A percentile compares a stretch with the other conserved stretches of the same genome.
phyloP scores from a whole-genome alignment of 2,329 filamentous ascomycete genomes.

The Botrytis fabae region DNA sequence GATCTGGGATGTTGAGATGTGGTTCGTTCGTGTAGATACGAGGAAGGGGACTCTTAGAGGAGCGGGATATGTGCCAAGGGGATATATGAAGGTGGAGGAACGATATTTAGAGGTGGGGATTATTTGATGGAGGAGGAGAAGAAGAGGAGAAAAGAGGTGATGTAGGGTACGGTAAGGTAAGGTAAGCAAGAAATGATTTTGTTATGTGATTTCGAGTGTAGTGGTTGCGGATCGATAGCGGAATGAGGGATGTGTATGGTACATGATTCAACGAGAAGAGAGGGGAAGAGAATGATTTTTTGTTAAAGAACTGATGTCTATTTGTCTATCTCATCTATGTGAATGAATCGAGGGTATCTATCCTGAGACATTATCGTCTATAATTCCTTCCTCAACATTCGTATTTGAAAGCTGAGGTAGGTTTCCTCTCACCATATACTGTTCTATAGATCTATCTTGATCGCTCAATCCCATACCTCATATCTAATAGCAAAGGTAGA shows the following conservation, averaged over 20 bases:
- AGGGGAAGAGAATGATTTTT: not conserved
- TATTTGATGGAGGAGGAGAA: not conserved
- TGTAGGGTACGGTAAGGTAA: too few species aligned
- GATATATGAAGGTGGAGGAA: too few species aligned
- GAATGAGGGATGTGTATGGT: not conserved
- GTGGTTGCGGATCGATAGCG: not conserved
- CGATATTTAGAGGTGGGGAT: not conserved
- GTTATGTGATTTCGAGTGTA: not conserved
- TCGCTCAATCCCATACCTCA: not conserved
- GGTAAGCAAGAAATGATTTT: not conserved
- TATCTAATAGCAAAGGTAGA: slow-evolving; percentile 15
- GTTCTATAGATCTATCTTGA: not conserved
- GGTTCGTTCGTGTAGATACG: too few species aligned
- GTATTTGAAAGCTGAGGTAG: not conserved
- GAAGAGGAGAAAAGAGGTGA: not conserved
- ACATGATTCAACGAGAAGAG: not conserved
- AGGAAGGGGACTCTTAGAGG: too few species aligned
- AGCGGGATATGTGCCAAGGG: too few species aligned
- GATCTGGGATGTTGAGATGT: too few species aligned
- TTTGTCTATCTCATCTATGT: not conserved
- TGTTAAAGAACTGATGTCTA: not conserved
- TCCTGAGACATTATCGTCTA: not conserved
- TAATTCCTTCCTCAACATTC: not conserved
- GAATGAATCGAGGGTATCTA: not conserved
- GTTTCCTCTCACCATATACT: not conserved